A percentile compares a stretch with the other conserved stretches of the same genome.
Evolutionary conservation across 2,329 filamentous ascomycete genomes (phyloP).

Genomic region (Fusarium sp.): DNA sequence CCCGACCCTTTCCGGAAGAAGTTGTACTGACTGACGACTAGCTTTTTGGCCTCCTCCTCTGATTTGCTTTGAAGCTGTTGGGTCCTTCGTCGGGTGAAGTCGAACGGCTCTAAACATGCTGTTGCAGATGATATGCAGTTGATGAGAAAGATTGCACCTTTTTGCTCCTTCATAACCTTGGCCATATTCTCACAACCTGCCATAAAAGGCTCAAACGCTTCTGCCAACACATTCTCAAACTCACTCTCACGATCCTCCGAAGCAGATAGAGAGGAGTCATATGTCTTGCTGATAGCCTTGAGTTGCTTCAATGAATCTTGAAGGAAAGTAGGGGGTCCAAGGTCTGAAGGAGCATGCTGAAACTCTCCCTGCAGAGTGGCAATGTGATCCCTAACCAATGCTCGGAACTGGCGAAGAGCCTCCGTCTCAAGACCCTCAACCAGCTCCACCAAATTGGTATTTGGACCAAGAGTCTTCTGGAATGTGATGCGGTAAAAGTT

Average conservation of each 20-base stretch:
- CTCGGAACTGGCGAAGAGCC: slow-evolving; percentile 84
- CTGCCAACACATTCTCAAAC: slow-evolving; percentile 80
- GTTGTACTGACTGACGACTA: slow-evolving; percentile 75
- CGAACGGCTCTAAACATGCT: slow-evolving; percentile 66
- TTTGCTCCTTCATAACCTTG: slow-evolving; percentile 68
- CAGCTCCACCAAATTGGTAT: slow-evolving; percentile 76
- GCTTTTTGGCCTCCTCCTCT: slow-evolving; percentile 63
- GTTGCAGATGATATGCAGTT: slow-evolving; percentile 76
- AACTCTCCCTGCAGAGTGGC: slow-evolving; percentile 79
- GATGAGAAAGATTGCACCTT: slow-evolving; percentile 75
- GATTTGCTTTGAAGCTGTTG: slow-evolving; percentile 69
- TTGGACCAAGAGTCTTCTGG: slow-evolving; percentile 77
- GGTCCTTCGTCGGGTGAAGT: slow-evolving; percentile 71
- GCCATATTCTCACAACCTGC: slow-evolving; percentile 78
- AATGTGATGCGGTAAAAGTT: slow-evolving; percentile 92
- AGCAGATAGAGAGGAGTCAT: slow-evolving; percentile 81
- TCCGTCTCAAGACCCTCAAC: slow-evolving; percentile 78
- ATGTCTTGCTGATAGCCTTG: slow-evolving; percentile 83
- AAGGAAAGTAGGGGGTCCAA: slow-evolving; percentile 84
- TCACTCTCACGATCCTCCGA: slow-evolving; percentile 70
- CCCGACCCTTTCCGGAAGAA: slow-evolving; percentile 84
- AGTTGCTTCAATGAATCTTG: slow-evolving; percentile 84
- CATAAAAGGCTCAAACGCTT: slow-evolving; percentile 89
- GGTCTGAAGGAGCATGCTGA: slow-evolving; percentile 76
- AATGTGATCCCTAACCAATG: slow-evolving; percentile 83